Evolutionary conservation across 192 early-diverging fungal species (phyloP), one percentile per base, ranked within the genome.

Genomic region (Coemansia sp.): DNA sequence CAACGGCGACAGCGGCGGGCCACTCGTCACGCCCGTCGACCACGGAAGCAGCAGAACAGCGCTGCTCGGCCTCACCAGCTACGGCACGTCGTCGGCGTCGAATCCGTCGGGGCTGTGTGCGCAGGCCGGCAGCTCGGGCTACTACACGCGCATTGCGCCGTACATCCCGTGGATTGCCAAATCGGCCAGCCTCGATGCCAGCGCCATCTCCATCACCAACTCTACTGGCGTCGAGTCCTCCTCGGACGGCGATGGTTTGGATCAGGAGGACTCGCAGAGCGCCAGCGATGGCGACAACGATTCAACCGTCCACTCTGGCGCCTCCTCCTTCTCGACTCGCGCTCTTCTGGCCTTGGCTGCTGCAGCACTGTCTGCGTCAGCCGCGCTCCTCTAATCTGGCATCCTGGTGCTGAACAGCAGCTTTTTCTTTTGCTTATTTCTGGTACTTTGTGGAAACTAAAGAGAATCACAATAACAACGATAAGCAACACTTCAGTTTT

Each of bases 1-100:
- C 70, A 44, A 67, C 13, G 83, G 75, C 19, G 77, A 85, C 67
- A 75, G 71, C 13, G 83, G 77, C 16, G 77, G 78, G 22, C 83
- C 83, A 0, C 54, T 85, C 46, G 55, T 60, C n/a, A 79, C 69
- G 8, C 61, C 69, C 12, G 32, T 63, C 4, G 68, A 68, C 48
- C 53, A 63, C n/a, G 61, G 42, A 37, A 16, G 17, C 32, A 10
- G 59, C 16, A 56, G 64, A 12, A 50, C 46, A 12, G 73, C 79
- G 16, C 55, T 82, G 13, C 44, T 74, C 25, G 74, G 71, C 7
- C 61, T 85, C 25, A 79, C 75, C 10, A 79, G 77, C 68, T 70
- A 77, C 57, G 75, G 72, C 3, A 67, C 71, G 20, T 43, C 63
- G 19, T 72, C 57, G 45, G 20, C 48, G 5, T 39, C 51, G 25